Evolutionary conservation across 2,329 filamentous ascomycete genomes (phyloP), one percentile per base, ranked within the genome.

Genomic region (Colletotrichum chrysophilum): DNA sequence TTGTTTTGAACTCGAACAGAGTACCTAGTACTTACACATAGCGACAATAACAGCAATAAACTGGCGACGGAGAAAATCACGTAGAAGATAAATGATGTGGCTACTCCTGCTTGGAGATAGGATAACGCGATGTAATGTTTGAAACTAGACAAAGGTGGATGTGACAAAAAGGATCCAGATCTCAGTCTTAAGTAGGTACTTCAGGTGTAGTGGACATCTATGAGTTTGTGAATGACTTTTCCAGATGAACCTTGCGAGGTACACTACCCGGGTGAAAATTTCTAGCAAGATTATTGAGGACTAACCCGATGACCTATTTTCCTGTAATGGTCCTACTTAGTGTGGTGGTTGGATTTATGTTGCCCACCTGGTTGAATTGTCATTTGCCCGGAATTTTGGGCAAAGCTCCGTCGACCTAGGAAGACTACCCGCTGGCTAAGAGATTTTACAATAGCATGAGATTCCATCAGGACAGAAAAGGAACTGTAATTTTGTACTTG

Each of bases 31-130:
- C 10, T 21, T 21, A 21, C 43, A 12, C 1, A 13, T n/a, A n/a
- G 43, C 0, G 2, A 52, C 10, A 52, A 21, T 7, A 52, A 21
- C 10, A 1, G 5, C 43, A 1, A 18, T 52, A 52, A 21, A 52
- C 0, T 13, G 18, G 3, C 43, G 1, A 21, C 43, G 12, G 6
- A 0, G 9, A 12, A 52, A 4, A 52, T 21, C 1, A 21, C 43
- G 2, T 21, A 21, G 1, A 21, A 3, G 43, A 12, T 4, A 0
- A 52, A 52, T 1, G 43, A 3, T 13, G 16, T 3, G n/a, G 43
- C 2, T 48, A 2, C 3, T 2, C 3, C 6, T 21, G 16, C n/a
- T 21, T 7, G 43, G 1, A 21, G 1, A 13, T 0, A 21, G 13
- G 2, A 52, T 52, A 52, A 52, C n/a, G 6, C 43, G n/a, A 21